Base-by-base conservation (phyloP, 176 grass and related monocot genomes). In the Miscanthus lutarioriparius region DNA sequence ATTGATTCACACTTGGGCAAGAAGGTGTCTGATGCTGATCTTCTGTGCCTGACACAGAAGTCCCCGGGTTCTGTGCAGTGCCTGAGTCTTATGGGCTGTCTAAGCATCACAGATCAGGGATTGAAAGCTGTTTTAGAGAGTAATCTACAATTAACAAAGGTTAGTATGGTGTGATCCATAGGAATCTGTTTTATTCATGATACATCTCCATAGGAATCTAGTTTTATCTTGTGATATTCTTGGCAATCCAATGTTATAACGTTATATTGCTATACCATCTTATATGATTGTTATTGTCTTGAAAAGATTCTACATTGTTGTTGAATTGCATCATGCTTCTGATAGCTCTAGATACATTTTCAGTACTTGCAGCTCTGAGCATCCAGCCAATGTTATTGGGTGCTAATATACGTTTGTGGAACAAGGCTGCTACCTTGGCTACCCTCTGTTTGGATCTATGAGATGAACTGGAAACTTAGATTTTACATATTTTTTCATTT, bases 91-190 rank as follows among this genome's bases (percentile, higher is more conserved):
- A 48, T 54, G 16, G 16, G 84, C 62, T 96, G 93, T 64, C 72
- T 75, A 51, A 89, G 83, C 32, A 85, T 99, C 86, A 96, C 97
- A 13, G 90, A 99, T 80, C 90, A 91, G 54, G 97, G 93, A 16
- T 49, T 99, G 82, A 96, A 90, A 69, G 58, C 44, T 66, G 93
- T 96, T 75, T 67, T 99, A 15, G 66, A 94, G 41, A 84, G 39
- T 59, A 94, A 92, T 78, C 91, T 74, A 19, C 80, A 56, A 62
- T 76, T 99, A 75, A 91, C 36, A 47, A 89, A 94, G 97, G 97
- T 99, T 86, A 84, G 97, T 89, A n/a, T 78, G 2, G 5, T 19
- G n/a, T 72, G n/a, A 84, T 80, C 36, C 43, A 67, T 48, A 27
- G 3, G 3, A 17, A 47, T 47, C 8, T 28, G 14, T 43, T 71